These are phyloP conservation scores for Cenococcum geophilum DNA, from an alignment of 495 filamentous ascomycete genomes.

Conservation along the genomic window DNA sequence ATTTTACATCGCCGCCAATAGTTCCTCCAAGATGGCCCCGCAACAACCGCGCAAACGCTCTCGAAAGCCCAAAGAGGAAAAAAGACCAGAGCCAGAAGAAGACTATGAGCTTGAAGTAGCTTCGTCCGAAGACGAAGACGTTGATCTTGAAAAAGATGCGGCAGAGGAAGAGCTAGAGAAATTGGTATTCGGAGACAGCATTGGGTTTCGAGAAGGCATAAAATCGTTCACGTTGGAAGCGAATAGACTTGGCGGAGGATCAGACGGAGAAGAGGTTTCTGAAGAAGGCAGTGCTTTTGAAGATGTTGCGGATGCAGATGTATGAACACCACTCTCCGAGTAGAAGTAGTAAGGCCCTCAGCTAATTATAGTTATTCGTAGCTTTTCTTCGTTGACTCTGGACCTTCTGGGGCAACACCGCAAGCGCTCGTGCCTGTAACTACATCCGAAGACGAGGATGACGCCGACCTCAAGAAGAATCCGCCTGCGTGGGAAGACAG, in stretches of 20 bases:
- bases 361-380: constrained; percentile 36
- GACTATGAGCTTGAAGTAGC: constrained; percentile 10
- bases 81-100: background rate
- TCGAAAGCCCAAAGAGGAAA: background rate
- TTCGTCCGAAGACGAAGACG: constrained; percentile 16
- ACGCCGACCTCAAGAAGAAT: constrained; percentile 39
- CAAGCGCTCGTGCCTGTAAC: constrained; percentile 43
- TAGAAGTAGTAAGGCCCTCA: background rate
- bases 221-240: constrained; percentile 36
- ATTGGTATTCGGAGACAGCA: constrained; percentile 76
- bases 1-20: background rate
- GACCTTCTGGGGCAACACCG: constrained; percentile 35
- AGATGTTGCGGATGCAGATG: constrained; percentile 58
- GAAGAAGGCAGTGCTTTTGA: constrained; percentile 37
- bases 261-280: constrained; percentile 35
- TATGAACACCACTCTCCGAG: constrained; percentile 35
- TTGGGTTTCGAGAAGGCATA: constrained; percentile 69
- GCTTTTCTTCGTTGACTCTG: constrained; percentile 69
- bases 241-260: constrained; percentile 32
- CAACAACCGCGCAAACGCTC: background rate
- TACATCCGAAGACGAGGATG: constrained; percentile 34
- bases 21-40: background rate
- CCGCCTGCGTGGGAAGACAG: constrained; percentile 83
- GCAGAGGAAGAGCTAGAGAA: constrained; percentile 78
- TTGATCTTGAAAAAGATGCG: constrained; percentile 57